Conservation (phyloP, 768 basidiomycete species). For the Phanerochaete carnosa region DNA sequence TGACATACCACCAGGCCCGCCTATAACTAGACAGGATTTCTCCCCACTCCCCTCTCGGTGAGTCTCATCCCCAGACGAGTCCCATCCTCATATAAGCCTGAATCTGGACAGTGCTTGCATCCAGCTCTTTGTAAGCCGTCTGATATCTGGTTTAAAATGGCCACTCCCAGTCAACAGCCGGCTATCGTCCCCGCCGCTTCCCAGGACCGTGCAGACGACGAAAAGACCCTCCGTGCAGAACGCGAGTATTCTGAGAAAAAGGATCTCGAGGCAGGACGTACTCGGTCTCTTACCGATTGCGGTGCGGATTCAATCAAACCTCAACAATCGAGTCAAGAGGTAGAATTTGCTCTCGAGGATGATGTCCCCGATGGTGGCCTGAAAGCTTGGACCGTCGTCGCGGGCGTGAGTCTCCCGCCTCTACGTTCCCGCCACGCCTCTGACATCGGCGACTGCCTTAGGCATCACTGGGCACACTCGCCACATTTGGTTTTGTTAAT, state of each 20-base stretch:
- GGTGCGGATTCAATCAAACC: constrained; percentile 3
- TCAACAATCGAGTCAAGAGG: constrained; percentile 1
- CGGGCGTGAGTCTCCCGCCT: constrained; percentile 31
- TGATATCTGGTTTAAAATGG: neutral
- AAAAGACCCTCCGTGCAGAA: constrained; percentile 8
- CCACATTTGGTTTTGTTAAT: constrained; percentile 68
- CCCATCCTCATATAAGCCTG: neutral
- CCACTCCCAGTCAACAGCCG: neutral
- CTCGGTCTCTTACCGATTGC: neutral
- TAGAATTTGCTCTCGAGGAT: constrained; percentile 3
- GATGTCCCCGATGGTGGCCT: constrained; percentile 43
- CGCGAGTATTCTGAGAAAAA: constrained; percentile 5
- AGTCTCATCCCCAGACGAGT: neutral
- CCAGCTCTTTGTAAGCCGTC: no score
- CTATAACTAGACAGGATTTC: neutral
- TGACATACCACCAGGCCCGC: neutral
- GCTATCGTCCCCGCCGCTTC: neutral
- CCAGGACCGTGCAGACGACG: constrained; percentile 3
- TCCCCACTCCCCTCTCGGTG: neutral
- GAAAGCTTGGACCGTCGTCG: constrained; percentile 40
- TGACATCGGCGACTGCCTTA: constrained; percentile 6
- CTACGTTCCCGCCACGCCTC: neutral
- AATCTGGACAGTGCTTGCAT: neutral
- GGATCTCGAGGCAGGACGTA: constrained; percentile 5
- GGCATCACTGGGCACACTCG: constrained; percentile 35